phyloP scores from a whole-genome alignment of 208 protist genomes.

The Angomonas deanei region DNA sequence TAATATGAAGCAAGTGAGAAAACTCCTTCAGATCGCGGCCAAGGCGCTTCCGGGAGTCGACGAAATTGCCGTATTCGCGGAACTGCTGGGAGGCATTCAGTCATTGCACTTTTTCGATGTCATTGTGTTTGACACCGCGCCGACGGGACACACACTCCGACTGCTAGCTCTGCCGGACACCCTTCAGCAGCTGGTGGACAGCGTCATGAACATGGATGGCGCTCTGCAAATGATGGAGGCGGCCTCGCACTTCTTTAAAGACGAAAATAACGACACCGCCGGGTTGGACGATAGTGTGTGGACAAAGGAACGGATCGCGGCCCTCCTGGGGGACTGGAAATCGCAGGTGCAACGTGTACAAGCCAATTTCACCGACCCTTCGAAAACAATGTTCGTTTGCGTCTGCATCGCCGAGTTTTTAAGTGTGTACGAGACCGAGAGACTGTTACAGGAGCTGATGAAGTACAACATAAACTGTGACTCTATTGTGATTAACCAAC shows the following conservation, averaged over 20 bases:
- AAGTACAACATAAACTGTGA: constrained; percentile 93
- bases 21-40: constrained; percentile 33
- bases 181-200: constrained; percentile 42
- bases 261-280: background rate
- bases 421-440: constrained; percentile 98
- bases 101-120: constrained; percentile 91
- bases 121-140: constrained; percentile 99
- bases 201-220: constrained; percentile 38
- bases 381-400: constrained; percentile 94
- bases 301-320: background rate
- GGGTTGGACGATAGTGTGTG: background rate
- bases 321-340: background rate
- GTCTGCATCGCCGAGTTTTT: constrained; percentile 99
- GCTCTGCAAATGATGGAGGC: constrained; percentile 37
- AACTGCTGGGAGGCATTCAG: constrained; percentile 92
- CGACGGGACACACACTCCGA: constrained; percentile 98
- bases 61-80: constrained; percentile 96
- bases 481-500: constrained; percentile 94
- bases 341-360: constrained; percentile 30
- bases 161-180: constrained; percentile 90
- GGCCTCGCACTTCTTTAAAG: constrained; percentile 21
- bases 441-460: constrained; percentile 93
- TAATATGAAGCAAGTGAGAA: background rate
- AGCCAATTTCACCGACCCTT: constrained; percentile 29
- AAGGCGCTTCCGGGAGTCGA: constrained; percentile 95